Percentiles rank a stretch among this genome's conserved stretches.
These are phyloP conservation scores for Madurella mycetomatis DNA, from an alignment of 2,329 filamentous ascomycete genomes.

Conservation along the genomic window DNA sequence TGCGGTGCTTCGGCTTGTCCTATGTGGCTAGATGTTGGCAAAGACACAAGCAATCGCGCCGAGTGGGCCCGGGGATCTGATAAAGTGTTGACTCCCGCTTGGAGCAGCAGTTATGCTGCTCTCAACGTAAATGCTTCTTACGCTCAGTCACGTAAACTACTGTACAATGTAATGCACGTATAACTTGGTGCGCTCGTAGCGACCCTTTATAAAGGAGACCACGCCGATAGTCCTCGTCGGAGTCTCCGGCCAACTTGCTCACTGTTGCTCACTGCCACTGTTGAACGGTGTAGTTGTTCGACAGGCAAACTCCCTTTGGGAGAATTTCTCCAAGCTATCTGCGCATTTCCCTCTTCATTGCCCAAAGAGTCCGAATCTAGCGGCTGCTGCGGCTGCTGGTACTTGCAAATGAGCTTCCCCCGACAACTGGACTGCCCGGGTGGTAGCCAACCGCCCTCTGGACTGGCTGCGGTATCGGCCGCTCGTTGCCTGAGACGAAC, in stretches of 20 bases:
- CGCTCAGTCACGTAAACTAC: neutral
- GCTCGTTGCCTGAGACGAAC: conserved; percentile 49
- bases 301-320: neutral
- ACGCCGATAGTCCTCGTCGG: neutral
- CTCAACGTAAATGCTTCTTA: neutral
- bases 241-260: too few relatives aligned
- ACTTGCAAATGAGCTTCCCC: neutral
- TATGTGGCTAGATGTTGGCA: too few relatives aligned
- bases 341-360: neutral
- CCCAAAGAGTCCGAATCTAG: conserved; percentile 8
- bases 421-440: conserved; percentile 59
- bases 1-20: too few relatives aligned
- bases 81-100: too few relatives aligned
- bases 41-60: too few relatives aligned
- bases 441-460: conserved; percentile 44
- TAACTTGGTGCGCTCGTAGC: neutral
- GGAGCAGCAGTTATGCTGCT: neutral
- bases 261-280: too few relatives aligned
- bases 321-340: neutral
- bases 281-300: too few relatives aligned
- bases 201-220: neutral
- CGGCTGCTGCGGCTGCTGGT: neutral
- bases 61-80: too few relatives aligned
- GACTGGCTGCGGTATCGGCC: conserved; percentile 39
- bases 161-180: neutral